phyloP scores from a whole-genome alignment of 768 basidiomycete genomes.

The Kwoniella botswanensis region DNA sequence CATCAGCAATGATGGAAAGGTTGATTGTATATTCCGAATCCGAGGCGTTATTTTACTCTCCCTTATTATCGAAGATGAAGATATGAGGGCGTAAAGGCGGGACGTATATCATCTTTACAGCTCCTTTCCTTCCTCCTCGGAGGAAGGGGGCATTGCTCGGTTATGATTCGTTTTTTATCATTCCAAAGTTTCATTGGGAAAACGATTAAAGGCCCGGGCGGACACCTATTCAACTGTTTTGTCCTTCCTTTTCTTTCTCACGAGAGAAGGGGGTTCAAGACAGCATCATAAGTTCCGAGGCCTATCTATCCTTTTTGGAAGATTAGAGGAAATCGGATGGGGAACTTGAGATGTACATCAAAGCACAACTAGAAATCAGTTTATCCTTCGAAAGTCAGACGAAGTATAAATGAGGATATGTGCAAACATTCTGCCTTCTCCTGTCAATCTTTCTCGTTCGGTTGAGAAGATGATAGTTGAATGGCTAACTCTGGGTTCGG shows the following conservation, averaged over 20 bases:
- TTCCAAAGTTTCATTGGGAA: conserved; percentile 15
- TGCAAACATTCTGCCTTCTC: conserved; percentile 19
- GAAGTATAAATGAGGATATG: conserved; percentile 43
- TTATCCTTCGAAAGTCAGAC: conserved; percentile 20
- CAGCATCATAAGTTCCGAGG: conserved; percentile 27
- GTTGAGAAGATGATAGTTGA: not conserved
- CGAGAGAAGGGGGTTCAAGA: not conserved
- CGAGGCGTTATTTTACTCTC: conserved; percentile 32
- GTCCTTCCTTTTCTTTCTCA: not conserved
- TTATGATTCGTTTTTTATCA: conserved; percentile 25
- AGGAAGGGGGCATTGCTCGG: conserved; percentile 4
- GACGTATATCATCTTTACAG: conserved; percentile 29
- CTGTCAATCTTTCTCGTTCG: not conserved
- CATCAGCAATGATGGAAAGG: not conserved
- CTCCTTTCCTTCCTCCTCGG: not conserved
- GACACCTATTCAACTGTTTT: conserved; percentile 10
- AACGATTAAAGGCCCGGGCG: conserved; percentile 37
- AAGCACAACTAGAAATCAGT: conserved; percentile 31
- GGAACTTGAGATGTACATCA: conserved; percentile 42
- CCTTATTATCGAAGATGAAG: conserved; percentile 19
- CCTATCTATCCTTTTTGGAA: conserved; percentile 28
- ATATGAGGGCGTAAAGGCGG: conserved; percentile 41
- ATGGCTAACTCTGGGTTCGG: conserved; percentile 19
- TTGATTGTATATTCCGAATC: conserved; percentile 6
- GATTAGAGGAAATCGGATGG: conserved; percentile 23